A percentile compares a stretch with the other conserved stretches of the same genome.
Conservation (phyloP, 768 basidiomycete genomes). For the Chalciporus chontae region DNA sequence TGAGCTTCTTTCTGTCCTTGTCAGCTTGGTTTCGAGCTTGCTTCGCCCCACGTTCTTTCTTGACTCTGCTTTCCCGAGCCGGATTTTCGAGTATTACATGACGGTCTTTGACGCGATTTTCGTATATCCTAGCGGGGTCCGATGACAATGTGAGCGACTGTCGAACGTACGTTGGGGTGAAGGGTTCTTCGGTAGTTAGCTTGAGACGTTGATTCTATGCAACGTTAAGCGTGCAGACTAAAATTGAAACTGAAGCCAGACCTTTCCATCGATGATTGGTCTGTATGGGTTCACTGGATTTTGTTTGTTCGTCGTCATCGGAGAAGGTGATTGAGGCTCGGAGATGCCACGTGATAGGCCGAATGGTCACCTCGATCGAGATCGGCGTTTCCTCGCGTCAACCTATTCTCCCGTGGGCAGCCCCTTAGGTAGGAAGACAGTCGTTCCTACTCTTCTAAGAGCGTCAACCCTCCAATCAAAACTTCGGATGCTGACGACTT, state of each 20-base stretch:
- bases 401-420: too few species aligned
- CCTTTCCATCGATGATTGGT: constrained; percentile 16
- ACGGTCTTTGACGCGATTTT: constrained; percentile 61
- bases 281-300: constrained; percentile 25
- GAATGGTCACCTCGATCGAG: too few species aligned
- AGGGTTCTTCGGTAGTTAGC: constrained; percentile 40
- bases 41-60: constrained; percentile 49
- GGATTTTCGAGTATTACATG: constrained; percentile 72
- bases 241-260: not conserved
- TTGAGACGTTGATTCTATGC: constrained; percentile 35
- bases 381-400: too few species aligned
- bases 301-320: constrained; percentile 10
- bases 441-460: too few species aligned
- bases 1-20: constrained; percentile 44
- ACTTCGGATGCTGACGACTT: too few species aligned
- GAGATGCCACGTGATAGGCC: too few species aligned
- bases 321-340: not conserved
- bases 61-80: constrained; percentile 49
- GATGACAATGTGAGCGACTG: constrained; percentile 50
- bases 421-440: too few species aligned
- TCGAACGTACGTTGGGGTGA: constrained; percentile 63
- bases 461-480: too few species aligned
- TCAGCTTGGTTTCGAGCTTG: constrained; percentile 41
- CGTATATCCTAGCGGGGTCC: constrained; percentile 59
- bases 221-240: not conserved